Conservation (phyloP, 2,329 filamentous ascomycete genomes). For the Microsporum canis region DNA sequence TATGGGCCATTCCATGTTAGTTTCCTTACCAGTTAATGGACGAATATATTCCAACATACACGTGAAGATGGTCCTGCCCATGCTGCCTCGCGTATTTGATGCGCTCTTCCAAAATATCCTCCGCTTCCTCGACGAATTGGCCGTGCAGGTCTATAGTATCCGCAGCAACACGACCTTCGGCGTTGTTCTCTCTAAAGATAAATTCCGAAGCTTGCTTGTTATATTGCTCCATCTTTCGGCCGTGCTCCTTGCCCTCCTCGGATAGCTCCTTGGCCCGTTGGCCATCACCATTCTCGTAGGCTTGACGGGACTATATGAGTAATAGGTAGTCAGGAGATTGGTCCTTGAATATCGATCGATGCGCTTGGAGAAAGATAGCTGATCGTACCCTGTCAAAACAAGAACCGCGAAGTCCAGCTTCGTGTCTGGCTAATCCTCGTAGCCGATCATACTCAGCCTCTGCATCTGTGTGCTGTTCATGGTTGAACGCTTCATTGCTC, state of each 20-base stretch:
- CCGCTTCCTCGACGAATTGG: slow-evolving; percentile 87
- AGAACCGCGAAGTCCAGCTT: slow-evolving; percentile 63
- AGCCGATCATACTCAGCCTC: slow-evolving; percentile 90
- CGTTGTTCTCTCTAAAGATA: slow-evolving; percentile 94
- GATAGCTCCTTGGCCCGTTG: slow-evolving; percentile 71
- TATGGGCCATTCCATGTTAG: slow-evolving; percentile 19
- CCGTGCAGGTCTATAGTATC: slow-evolving; percentile 94
- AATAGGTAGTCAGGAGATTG: neutral
- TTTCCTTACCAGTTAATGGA: neutral
- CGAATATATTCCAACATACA: slow-evolving; percentile 37
- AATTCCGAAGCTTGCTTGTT: slow-evolving; percentile 85
- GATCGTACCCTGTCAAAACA: slow-evolving; percentile 60
- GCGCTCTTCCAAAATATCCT: slow-evolving; percentile 75
- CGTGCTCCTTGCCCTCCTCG: slow-evolving; percentile 75
- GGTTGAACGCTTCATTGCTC: slow-evolving; percentile 57
- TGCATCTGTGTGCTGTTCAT: slow-evolving; percentile 52
- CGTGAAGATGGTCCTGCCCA: slow-evolving; percentile 74
- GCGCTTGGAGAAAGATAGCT: neutral
- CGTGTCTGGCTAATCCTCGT: slow-evolving; percentile 67
- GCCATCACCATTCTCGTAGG: slow-evolving; percentile 74
- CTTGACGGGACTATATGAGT: slow-evolving; percentile 53
- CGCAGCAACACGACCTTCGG: slow-evolving; percentile 55
- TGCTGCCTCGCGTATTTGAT: slow-evolving; percentile 64
- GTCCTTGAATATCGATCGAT: neutral
- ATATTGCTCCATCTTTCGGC: slow-evolving; percentile 71